Base-by-base conservation (phyloP, 352 stramenopile species). In the Phytophthora vignae region DNA sequence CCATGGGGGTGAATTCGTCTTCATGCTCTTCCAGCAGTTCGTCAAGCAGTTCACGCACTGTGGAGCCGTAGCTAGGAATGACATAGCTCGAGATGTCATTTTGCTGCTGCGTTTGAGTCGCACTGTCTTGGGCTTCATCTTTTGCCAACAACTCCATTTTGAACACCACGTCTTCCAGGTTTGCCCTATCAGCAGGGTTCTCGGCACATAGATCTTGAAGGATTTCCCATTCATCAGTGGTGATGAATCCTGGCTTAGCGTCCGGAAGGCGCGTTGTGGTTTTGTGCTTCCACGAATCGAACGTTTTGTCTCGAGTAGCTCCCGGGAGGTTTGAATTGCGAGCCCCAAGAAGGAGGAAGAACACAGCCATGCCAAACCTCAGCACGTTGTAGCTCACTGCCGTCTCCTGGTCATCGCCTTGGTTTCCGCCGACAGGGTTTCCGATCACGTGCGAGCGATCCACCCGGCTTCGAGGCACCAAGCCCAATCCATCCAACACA, bases 251-350 rank as follows among this genome's bases (percentile, higher is more conserved):
- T 22, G 69, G 69, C 25, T 68, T 19, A n/a, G 27, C 25, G 58
- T 64, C 52, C 3, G 69, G 69, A 31, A 76, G 69, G 46, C 15
- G 52, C 38, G 33, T 50, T 27, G 58, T 49, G 17, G 64, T 76
- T 65, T 76, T 69, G 57, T 65, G 55, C 25, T 69, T 67, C 69
- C 69, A 76, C 11, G 52, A 65, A 46, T 76, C 69, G 21, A 76
- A 76, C 15, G 14, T 62, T 49, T 76, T 68, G 57, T 73, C 69
- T 6, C 64, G 64, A 31, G 36, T 69, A 27, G 38, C 3, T 42
- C 63, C 60, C 31, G 56, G 64, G 2, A 76, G 58, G 21, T 76
- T 71, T 14, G 64, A 71, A 29, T 76, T 76, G 19, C 64, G 64
- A 65, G 57, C 64, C 38, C 48, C 33, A 15, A 71, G 48, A 10